A percentile compares a stretch with the other conserved stretches of the same genome.
These are phyloP conservation scores for Conticribra guillardii DNA, from an alignment of 108 stramenopile genomes.

Conservation along the genomic window DNA sequence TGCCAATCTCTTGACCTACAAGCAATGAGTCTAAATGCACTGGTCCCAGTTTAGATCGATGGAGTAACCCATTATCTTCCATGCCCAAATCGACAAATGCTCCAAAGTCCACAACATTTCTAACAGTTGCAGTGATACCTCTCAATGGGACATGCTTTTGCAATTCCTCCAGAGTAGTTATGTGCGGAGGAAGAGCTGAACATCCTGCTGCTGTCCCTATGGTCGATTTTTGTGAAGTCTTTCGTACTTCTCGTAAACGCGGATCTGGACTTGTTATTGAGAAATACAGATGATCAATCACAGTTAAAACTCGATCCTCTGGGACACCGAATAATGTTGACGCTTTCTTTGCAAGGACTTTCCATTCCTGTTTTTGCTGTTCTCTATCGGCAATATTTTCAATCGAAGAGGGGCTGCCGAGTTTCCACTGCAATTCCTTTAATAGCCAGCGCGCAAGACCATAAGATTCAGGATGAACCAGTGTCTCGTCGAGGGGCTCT, in stretches of 20 bases:
- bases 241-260: constrained; percentile 14
- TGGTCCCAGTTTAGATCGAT: constrained; percentile 55
- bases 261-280: constrained; percentile 66
- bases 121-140: constrained; percentile 52
- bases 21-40: constrained; percentile 41
- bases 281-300: constrained; percentile 53
- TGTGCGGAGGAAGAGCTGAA: constrained; percentile 16
- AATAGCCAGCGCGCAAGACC: constrained; percentile 58
- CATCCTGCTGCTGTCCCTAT: constrained; percentile 12
- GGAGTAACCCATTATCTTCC: constrained; percentile 59
- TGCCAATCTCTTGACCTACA: constrained; percentile 61
- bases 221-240: neutral
- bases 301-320: constrained; percentile 46
- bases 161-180: constrained; percentile 19
- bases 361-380: constrained; percentile 28
- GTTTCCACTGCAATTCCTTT: constrained; percentile 47
- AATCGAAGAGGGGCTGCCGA: constrained; percentile 25
- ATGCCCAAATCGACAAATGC: constrained; percentile 67
- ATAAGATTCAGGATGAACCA: constrained; percentile 75
- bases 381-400: constrained; percentile 4
- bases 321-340: constrained; percentile 37
- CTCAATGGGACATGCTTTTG: constrained; percentile 44
- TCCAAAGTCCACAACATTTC: constrained; percentile 76
- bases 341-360: constrained; percentile 38
- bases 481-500: constrained; percentile 61